Evolutionary conservation across 768 basidiomycete species (phyloP), one percentile per base, ranked within the genome.

Genomic region (Paxillus involutus): DNA sequence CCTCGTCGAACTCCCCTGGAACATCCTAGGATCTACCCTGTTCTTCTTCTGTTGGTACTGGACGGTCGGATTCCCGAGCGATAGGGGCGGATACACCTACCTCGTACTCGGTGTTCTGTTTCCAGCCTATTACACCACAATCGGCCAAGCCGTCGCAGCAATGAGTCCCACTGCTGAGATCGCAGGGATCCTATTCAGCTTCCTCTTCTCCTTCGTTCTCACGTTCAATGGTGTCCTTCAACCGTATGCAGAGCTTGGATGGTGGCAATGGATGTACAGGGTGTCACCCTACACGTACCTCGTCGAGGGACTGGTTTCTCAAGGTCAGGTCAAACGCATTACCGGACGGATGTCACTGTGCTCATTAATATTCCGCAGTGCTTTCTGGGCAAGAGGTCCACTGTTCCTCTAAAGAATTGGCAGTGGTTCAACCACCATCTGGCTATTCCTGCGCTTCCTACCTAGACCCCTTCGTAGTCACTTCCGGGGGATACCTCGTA

Each of bases 241-340:
- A 59, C 87, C 87, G 7, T 85, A 73, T 62, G 59, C 74, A 8
- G 73, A 75, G 16, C 79, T 89, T 3, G 80, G 81, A 11, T 86
- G 85, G 81, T 89, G 87, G 87, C 63, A 69, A 48, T 89, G 86
- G 86, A 85, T 88, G 85, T 88, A 79, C 56, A 73, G 64, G 51
- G 8, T 79, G 29, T 81, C 80, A 3, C 81, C 82, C 0, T 82
- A 73, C 63, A 80, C 80, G 1, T 85, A 86, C 58, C 68, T 85
- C 26, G 73, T 86, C 51, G 82, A 83, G 47, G 77, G 70, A 30
- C 56, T 80, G 21, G 58, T 73, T 8, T 71, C 75, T 0, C 72
- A 77, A 65, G 69, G 86, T 88, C 60, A 57, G 77, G 60, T 26
- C 13, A 29, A 7, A 39, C 17, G 3, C 17, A 19, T 13, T 13